These are phyloP conservation scores for Crucihimalaya himalaica DNA, from an alignment of 345 rosid species.

Conservation along the genomic window DNA sequence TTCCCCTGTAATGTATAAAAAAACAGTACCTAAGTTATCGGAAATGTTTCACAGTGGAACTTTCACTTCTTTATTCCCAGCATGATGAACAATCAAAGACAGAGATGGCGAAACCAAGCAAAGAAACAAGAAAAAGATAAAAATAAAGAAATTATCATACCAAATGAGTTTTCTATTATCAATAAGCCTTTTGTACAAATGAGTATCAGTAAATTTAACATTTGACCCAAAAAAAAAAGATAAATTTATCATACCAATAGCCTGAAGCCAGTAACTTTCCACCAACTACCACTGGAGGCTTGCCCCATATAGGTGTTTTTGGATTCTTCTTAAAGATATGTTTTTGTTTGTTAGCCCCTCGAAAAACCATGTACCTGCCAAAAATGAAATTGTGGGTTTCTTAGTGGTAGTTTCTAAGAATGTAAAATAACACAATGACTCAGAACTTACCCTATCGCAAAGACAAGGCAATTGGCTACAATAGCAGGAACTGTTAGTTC, in stretches of 20 bases:
- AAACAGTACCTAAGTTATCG: background rate
- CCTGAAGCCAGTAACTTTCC: constrained; percentile 96
- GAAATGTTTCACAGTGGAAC: background rate
- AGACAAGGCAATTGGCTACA: constrained; percentile 61
- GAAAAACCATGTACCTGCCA: constrained; percentile 73
- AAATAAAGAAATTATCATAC: no score
- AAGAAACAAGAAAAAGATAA: background rate
- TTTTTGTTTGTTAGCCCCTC: constrained; percentile 95
- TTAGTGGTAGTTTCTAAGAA: constrained; percentile 7
- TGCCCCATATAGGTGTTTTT: constrained; percentile 79
- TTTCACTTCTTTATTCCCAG: background rate
- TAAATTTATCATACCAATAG: constrained; percentile 90
- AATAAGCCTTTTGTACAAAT: no score
- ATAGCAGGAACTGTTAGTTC: constrained; percentile 60
- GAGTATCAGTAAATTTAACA: no score
- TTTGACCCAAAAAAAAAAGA: no score
- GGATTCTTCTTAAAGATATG: constrained; percentile 87
- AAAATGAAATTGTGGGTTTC: constrained; percentile 2
- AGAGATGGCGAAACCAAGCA: background rate
- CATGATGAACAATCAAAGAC: constrained; percentile 8
- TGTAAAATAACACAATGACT: background rate
- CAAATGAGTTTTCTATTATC: no score
- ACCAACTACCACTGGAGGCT: constrained; percentile 77
- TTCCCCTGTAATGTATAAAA: constrained; percentile 61
- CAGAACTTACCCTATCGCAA: constrained; percentile 71